Evolutionary conservation across 2,329 filamentous ascomycete species (phyloP), one percentile per base, ranked within the genome.

Genomic region (Cryphonectria carpinicola): DNA sequence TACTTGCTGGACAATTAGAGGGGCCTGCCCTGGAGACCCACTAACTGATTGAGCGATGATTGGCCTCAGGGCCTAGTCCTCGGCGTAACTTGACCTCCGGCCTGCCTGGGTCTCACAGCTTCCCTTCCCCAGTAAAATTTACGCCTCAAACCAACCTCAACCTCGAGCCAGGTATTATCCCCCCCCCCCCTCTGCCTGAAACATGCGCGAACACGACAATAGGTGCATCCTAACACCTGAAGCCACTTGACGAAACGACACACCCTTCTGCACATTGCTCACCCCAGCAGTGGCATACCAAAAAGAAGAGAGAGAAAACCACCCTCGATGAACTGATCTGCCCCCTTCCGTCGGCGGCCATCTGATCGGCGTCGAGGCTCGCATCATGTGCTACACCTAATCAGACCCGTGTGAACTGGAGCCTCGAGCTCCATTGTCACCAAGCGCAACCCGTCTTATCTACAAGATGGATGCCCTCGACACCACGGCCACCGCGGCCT

Each of bases 311-410:
- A 37, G 5, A 22, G n/a, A 22, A 17, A 28, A 52, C 60, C 37
- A 61, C 14, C 54, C n/a, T 64, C 35, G 62, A 71, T 67, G 61
- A 63, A 61, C 35, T 65, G 32, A 52, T 63, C 46, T 68, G 63
- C 43, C 37, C 61, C 7, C 60, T 62, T 54, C 54, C 69, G 25
- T 66, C 69, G 63, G 35, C 63, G 56, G 71, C 71, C 71, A 71
- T 56, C 66, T 69, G 67, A 67, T 71, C 66, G 71, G 69, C 71
- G 71, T 70, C 67, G 69, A 70, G 69, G 60, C 66, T 61, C 65
- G 54, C 71, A 72, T 67, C 71, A 72, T 72, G 71, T 72, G 71
- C 71, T 60, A 66, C 60, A 69, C 46, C 66, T 72, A 72, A 66
- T 66, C 58, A n/a, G 69, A 37, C 62, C 65, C 52, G 66, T 68